These are phyloP conservation scores for Neonectria coccinea DNA, from an alignment of 2,329 filamentous ascomycete species.

Conservation along the genomic window DNA sequence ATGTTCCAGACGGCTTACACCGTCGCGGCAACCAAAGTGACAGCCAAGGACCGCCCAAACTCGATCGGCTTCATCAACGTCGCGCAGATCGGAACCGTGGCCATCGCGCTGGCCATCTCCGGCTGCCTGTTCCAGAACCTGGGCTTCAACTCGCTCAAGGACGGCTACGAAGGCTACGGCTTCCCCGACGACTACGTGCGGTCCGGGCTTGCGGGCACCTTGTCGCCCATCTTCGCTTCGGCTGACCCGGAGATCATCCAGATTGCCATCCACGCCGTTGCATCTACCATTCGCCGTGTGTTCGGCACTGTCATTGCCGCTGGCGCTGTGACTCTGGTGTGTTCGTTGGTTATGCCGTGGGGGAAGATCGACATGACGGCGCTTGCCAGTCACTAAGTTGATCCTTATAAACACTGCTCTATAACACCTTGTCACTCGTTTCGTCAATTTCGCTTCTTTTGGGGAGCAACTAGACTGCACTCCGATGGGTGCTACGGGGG, in stretches of 20 bases:
- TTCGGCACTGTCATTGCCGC: neutral
- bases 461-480: neutral
- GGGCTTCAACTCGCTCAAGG: conserved; percentile 15
- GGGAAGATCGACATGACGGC: conserved; percentile 6
- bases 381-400: neutral
- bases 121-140: conserved; percentile 24
- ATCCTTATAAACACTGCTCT: neutral
- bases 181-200: conserved; percentile 5
- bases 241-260: neutral
- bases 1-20: conserved; percentile 47
- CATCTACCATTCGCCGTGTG: neutral
- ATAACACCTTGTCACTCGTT: neutral
- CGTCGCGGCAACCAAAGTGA: conserved; percentile 42
- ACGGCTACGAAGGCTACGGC: neutral
- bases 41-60: conserved; percentile 40
- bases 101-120: conserved; percentile 10
- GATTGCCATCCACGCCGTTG: neutral
- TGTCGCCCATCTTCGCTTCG: conserved; percentile 3
- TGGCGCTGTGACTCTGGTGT: neutral
- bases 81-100: conserved; percentile 44
- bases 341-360: conserved; percentile 3
- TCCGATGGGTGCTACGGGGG: neutral
- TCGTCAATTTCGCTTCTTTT: neutral
- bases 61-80: conserved; percentile 48
- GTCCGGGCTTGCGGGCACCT: neutral